phyloP scores from a whole-genome alignment of 495 filamentous ascomycete species.

The Aspergillus baeticus region DNA sequence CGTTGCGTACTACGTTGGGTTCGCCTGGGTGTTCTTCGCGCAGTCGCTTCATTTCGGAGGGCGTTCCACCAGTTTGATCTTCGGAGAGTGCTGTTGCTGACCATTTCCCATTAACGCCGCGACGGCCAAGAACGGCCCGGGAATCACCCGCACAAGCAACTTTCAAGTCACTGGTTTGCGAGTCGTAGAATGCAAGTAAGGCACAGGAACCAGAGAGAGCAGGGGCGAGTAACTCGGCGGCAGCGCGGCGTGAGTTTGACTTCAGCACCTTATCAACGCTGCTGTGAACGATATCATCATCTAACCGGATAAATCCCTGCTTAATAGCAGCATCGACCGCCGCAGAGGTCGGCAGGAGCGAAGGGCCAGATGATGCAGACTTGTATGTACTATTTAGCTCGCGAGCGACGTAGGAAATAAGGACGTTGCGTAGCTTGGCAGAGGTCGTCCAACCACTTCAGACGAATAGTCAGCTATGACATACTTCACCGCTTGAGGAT shows the following conservation, averaged over 20 bases:
- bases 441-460: slow-evolving; percentile 96
- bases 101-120: slow-evolving; percentile 82
- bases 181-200: slow-evolving; percentile 94
- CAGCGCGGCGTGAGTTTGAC: slow-evolving; percentile 78
- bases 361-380: slow-evolving; percentile 61
- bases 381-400: slow-evolving; percentile 95
- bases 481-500: background rate
- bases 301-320: slow-evolving; percentile 80
- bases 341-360: slow-evolving; percentile 63
- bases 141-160: slow-evolving; percentile 96
- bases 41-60: slow-evolving; percentile 77
- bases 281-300: slow-evolving; percentile 89
- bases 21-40: slow-evolving; percentile 86
- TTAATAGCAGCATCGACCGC: slow-evolving; percentile 92
- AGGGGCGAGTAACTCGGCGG: slow-evolving; percentile 87
- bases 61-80: slow-evolving; percentile 88
- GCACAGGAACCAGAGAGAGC: slow-evolving; percentile 95
- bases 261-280: slow-evolving; percentile 86
- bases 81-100: slow-evolving; percentile 82
- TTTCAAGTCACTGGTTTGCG: slow-evolving; percentile 73
- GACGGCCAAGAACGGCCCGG: slow-evolving; percentile 84
- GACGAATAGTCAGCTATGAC: slow-evolving; percentile 14
- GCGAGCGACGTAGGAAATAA: slow-evolving; percentile 88
- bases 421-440: slow-evolving; percentile 86
- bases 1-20: slow-evolving; percentile 76